phyloP scores from a whole-genome alignment of 805 yeast genomes.

The Saccharomycopsis vini region DNA sequence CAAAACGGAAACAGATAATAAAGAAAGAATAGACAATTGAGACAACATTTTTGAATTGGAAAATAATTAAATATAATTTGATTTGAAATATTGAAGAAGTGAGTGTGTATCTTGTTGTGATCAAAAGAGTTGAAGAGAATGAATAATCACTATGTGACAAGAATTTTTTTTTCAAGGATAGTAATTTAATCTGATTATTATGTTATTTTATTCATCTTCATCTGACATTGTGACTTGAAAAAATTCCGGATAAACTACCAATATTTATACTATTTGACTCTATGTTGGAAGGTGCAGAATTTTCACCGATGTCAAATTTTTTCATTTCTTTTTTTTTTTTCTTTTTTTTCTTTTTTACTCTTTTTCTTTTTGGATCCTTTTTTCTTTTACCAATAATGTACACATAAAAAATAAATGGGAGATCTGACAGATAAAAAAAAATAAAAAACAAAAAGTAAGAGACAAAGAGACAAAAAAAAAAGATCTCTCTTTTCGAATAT shows the following conservation, averaged over 20 bases:
- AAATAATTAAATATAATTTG: neutral
- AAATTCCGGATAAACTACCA: no score
- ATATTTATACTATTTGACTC: no score
- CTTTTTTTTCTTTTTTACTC: no score
- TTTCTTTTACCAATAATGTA: no score
- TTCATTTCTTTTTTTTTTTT: neutral
- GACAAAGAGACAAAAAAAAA: no score
- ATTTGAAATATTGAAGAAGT: neutral
- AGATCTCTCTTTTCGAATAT: no score
- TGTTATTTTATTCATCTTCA: neutral
- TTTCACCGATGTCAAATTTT: neutral
- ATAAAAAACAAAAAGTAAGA: no score
- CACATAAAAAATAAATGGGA: no score
- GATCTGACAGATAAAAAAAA: no score
- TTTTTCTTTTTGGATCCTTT: no score
- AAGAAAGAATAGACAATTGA: neutral
- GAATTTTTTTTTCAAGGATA: neutral
- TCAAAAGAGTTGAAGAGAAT: neutral
- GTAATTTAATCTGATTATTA: no score
- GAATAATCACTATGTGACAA: neutral
- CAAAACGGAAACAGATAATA: slow-evolving; percentile 13
- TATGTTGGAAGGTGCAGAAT: no score
- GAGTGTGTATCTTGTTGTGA: neutral
- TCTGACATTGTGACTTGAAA: neutral
- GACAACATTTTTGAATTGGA: neutral